A percentile compares a stretch with the other conserved stretches of the same genome.
Evolutionary conservation across 2,329 filamentous ascomycete species (phyloP).

Genomic region (Ophiostoma fasciatum): DNA sequence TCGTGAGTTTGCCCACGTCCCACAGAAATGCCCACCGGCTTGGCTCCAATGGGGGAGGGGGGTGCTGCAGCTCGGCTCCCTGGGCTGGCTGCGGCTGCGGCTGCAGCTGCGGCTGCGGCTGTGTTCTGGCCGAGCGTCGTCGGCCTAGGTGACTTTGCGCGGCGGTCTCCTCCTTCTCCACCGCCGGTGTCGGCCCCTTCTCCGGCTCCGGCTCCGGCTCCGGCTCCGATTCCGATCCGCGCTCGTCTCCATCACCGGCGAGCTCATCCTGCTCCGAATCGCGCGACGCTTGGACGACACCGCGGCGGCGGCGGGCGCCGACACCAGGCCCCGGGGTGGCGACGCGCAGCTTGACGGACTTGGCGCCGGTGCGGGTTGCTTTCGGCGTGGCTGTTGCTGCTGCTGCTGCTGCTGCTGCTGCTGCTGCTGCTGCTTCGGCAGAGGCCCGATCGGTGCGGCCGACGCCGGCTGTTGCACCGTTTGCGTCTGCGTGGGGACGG

Average conservation of each 20-base stretch:
- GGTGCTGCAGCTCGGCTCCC: too few species aligned
- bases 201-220: too few species aligned
- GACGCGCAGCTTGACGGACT: slow-evolving; percentile 3
- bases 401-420: not conserved
- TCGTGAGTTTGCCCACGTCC: slow-evolving; percentile 1
- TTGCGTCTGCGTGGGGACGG: not conserved
- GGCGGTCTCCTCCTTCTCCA: slow-evolving; percentile 1
- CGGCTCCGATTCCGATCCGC: too few species aligned
- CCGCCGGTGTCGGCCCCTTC: too few species aligned
- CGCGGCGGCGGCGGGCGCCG: slow-evolving; percentile 1
- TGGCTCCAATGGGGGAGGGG: not conserved
- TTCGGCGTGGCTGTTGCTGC: not conserved
- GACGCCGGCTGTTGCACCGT: too few species aligned
- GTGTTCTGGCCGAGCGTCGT: not conserved
- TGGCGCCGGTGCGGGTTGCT: not conserved
- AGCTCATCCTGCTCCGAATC: slow-evolving; percentile 6
- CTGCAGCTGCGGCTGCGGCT: not conserved
- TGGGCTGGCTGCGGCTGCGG: too few species aligned
- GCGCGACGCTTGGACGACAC: not conserved
- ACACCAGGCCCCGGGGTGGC: slow-evolving; percentile 5
- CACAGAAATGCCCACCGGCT: too few species aligned
- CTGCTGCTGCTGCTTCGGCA: not conserved
- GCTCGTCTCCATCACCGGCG: slow-evolving; percentile 2
- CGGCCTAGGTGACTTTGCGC: slow-evolving; percentile 3
- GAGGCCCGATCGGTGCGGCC: too few species aligned